phyloP scores from a whole-genome alignment of 1,139 yeast species.

The Kurtzmaniella quercitrusa region DNA sequence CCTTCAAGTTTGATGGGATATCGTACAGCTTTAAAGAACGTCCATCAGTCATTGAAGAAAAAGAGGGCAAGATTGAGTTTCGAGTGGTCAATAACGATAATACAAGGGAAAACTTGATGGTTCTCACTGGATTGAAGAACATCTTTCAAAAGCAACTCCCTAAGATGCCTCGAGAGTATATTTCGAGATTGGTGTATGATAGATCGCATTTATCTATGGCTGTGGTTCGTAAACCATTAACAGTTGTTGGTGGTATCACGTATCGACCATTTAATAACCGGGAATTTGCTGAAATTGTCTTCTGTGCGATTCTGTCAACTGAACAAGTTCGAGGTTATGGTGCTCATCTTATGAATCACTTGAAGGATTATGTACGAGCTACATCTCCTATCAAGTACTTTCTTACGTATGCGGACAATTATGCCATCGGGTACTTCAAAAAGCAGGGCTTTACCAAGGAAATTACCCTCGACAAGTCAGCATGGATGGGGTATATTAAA shows the following conservation, averaged over 20 bases:
- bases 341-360: constrained; percentile 96
- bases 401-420: constrained; percentile 94
- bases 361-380: constrained; percentile 89
- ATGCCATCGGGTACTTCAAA: constrained; percentile 97
- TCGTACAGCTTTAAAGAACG: constrained; percentile 83
- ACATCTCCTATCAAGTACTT: constrained; percentile 86
- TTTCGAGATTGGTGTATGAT: constrained; percentile 90
- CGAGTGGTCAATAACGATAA: constrained; percentile 95
- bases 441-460: constrained; percentile 98
- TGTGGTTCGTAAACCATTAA: constrained; percentile 84
- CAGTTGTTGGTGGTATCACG: constrained; percentile 97
- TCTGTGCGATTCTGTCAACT: constrained; percentile 95
- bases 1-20: constrained; percentile 63
- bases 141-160: constrained; percentile 97
- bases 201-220: constrained; percentile 94
- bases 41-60: constrained; percentile 90
- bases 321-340: constrained; percentile 99
- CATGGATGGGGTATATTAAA: constrained; percentile 98
- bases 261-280: constrained; percentile 89
- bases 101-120: constrained; percentile 80
- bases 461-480: constrained; percentile 73
- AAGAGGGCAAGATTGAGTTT: constrained; percentile 87
- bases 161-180: constrained; percentile 97
- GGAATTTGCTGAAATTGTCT: constrained; percentile 95
- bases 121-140: constrained; percentile 89